Evolutionary conservation across 345 rosid genomes (phyloP).

Genomic region (Noccaea bulbosa): DNA sequence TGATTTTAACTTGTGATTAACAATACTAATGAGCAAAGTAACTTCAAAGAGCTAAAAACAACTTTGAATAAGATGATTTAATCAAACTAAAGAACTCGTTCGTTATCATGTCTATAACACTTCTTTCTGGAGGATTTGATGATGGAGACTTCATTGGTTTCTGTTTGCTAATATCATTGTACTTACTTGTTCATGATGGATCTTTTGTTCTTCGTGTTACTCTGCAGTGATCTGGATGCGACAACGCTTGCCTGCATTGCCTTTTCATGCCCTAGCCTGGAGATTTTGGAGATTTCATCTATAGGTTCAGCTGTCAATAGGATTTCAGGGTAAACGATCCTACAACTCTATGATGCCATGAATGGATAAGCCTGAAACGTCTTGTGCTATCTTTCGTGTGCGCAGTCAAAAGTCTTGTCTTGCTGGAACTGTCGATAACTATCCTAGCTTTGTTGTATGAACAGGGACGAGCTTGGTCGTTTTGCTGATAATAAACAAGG

Average conservation of each 20-base stretch:
- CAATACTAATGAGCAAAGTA: too few species aligned
- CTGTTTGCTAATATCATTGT: background rate
- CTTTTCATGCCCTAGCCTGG: conserved; percentile 88
- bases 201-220: background rate
- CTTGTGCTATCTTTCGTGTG: too few species aligned
- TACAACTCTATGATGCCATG: background rate
- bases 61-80: too few species aligned
- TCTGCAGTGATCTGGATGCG: conserved; percentile 84
- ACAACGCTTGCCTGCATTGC: conserved; percentile 95
- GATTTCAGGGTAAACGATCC: conserved; percentile 72
- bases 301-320: conserved; percentile 68
- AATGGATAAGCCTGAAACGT: background rate
- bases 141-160: background rate
- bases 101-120: too few species aligned
- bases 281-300: conserved; percentile 73
- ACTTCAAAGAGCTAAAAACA: too few species aligned
- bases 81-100: too few species aligned
- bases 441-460: conserved; percentile 26
- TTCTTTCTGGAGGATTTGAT: too few species aligned
- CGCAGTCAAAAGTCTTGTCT: too few species aligned
- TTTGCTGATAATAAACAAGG: conserved; percentile 93
- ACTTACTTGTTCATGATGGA: too few species aligned
- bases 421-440: background rate
- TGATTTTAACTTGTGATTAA: too few species aligned
- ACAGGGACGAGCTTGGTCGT: conserved; percentile 87